Percentiles rank a stretch among this genome's conserved stretches.
Conservation (phyloP, 768 basidiomycete species). For the Rhodosporidiobolus sp. region DNA sequence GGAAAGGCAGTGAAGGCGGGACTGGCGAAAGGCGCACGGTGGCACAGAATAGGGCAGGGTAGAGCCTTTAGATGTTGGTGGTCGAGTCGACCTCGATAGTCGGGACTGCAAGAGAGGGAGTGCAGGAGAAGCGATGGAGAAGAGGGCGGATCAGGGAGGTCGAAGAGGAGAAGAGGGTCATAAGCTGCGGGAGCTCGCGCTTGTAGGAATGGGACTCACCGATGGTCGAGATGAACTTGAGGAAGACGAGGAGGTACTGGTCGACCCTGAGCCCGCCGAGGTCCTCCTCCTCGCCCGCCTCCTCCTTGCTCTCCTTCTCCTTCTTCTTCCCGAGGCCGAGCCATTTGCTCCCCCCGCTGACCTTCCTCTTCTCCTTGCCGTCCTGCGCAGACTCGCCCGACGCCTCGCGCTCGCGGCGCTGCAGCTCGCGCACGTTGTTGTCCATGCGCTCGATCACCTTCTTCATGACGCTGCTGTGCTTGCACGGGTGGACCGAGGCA, state of each 20-base stretch:
- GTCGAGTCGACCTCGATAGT: conserved; percentile 91
- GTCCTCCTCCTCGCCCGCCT: conserved; percentile 57
- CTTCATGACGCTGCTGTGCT: conserved; percentile 99
- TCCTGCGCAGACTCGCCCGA: conserved; percentile 47
- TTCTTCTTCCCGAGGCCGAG: conserved; percentile 63
- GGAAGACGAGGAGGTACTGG: conserved; percentile 95
- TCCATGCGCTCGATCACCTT: conserved; percentile 99
- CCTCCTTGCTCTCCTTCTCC: conserved; percentile 55
- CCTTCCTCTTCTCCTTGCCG: conserved; percentile 53
- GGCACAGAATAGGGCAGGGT: background rate
- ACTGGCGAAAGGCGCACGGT: background rate
- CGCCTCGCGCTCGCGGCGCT: conserved; percentile 53
- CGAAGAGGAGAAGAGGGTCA: background rate
- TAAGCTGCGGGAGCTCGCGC: too few relatives aligned
- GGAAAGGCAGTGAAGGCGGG: conserved; percentile 7
- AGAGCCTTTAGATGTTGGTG: conserved; percentile 53
- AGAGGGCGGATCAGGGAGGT: too few relatives aligned
- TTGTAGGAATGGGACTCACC: conserved; percentile 12
- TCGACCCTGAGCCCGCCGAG: conserved; percentile 92
- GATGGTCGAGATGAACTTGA: conserved; percentile 76
- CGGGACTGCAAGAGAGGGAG: conserved; percentile 12
- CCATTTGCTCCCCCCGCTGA: conserved; percentile 52
- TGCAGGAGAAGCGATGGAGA: background rate
- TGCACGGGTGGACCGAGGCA: conserved; percentile 96
- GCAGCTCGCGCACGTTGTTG: conserved; percentile 74